These are phyloP conservation scores for Venturia effusa DNA, from an alignment of 2,329 filamentous ascomycete species.

Conservation along the genomic window DNA sequence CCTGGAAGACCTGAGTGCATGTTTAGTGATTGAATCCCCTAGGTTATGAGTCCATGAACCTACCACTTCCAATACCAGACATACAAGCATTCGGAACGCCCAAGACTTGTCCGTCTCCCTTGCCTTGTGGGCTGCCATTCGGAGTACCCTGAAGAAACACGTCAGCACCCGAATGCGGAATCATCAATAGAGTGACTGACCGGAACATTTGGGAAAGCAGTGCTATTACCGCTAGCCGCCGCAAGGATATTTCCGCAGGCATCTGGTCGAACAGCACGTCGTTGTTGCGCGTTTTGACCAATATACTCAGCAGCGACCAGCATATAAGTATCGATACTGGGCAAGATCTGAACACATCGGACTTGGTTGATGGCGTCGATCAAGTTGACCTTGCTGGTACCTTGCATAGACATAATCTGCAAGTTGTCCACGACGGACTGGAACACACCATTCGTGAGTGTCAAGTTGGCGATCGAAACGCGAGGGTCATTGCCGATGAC, in stretches of 20 bases:
- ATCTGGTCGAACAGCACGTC: constrained; percentile 10
- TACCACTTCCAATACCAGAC: neutral
- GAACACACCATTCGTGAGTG: constrained; percentile 26
- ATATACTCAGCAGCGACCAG: constrained; percentile 12
- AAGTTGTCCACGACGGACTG: constrained; percentile 29
- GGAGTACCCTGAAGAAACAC: constrained; percentile 6
- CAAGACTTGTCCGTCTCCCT: constrained; percentile 7
- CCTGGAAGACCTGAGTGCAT: neutral
- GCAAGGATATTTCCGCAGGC: constrained; percentile 11
- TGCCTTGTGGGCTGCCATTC: constrained; percentile 7
- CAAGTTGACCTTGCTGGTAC: constrained; percentile 11
- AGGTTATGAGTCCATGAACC: neutral
- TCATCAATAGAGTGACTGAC: neutral
- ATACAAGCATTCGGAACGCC: constrained; percentile 8
- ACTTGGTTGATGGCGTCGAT: constrained; percentile 12
- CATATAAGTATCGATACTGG: constrained; percentile 13
- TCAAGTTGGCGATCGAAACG: constrained; percentile 26
- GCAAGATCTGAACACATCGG: constrained; percentile 12
- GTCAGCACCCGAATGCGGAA: neutral
- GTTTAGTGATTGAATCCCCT: neutral
- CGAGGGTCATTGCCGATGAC: constrained; percentile 15
- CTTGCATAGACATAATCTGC: constrained; percentile 25
- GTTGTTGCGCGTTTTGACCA: constrained; percentile 10
- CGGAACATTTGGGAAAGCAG: constrained; percentile 9
- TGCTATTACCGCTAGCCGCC: neutral